phyloP scores from a whole-genome alignment of 1,139 yeast genomes.

The Waltiozyma sp. region DNA sequence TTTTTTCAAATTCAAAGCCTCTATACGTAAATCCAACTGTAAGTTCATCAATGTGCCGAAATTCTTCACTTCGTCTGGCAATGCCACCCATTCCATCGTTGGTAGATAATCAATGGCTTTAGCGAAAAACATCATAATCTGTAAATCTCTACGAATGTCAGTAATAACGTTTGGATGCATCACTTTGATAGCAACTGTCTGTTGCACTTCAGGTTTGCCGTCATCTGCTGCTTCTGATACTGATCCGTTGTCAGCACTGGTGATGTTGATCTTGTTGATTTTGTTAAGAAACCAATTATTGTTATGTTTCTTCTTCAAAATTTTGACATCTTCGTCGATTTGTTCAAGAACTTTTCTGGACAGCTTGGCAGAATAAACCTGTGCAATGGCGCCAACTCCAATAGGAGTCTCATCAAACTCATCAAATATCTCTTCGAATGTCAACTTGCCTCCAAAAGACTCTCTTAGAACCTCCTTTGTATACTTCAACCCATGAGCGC shows the following conservation, averaged over 20 bases:
- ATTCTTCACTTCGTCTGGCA: constrained; percentile 90
- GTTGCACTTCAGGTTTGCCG: constrained; percentile 27
- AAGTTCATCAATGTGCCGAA: constrained; percentile 77
- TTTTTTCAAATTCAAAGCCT: constrained; percentile 65
- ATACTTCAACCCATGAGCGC: constrained; percentile 52
- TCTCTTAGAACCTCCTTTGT: constrained; percentile 50
- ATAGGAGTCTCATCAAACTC: constrained; percentile 67
- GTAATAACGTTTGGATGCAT: constrained; percentile 77
- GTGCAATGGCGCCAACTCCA: constrained; percentile 98
- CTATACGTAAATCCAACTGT: constrained; percentile 84
- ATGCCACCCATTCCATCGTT: constrained; percentile 94
- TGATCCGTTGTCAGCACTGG: too few species aligned
- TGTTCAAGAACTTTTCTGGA: constrained; percentile 32
- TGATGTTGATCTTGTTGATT: constrained; percentile 26
- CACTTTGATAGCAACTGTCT: constrained; percentile 80
- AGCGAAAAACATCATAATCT: constrained; percentile 78
- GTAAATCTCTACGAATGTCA: constrained; percentile 68
- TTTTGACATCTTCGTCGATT: constrained; percentile 18
- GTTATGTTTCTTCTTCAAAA: constrained; percentile 3
- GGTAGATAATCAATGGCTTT: constrained; percentile 58
- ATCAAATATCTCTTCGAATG: constrained; percentile 69
- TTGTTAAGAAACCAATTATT: constrained; percentile 21
- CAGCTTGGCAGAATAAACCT: constrained; percentile 73
- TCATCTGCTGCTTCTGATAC: too few species aligned
- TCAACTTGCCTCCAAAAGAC: constrained; percentile 44